These are phyloP conservation scores for Vitis vinifera DNA, from an alignment of 164 flowering plant genomes.

Conservation along the genomic window ASM3070453v1 NC_081811.1:3878001-3878500, in stretches of 20 bases:
- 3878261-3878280: slow-evolving; percentile 12
- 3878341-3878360: slow-evolving; percentile 29
- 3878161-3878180: background rate
- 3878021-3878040: slow-evolving; percentile 43
- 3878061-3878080: slow-evolving; percentile 39
- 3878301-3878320: slow-evolving; percentile 27
- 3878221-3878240: slow-evolving; percentile 57
- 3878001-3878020: slow-evolving; percentile 35
- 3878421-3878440: background rate
- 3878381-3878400: slow-evolving; percentile 19
- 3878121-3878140: slow-evolving; percentile 44
- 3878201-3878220: slow-evolving; percentile 33
- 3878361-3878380: slow-evolving; percentile 24
- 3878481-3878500: slow-evolving; percentile 65
- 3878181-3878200: background rate
- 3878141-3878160: background rate
- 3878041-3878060: slow-evolving; percentile 60
- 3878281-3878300: slow-evolving; percentile 36
- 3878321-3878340: slow-evolving; percentile 31
- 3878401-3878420: background rate
- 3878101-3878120: slow-evolving; percentile 40
- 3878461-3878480: slow-evolving; percentile 16
- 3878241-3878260: slow-evolving; percentile 36
- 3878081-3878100: slow-evolving; percentile 50
- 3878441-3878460: background rate